Evolutionary conservation across 1,139 yeast species (phyloP), one percentile per base, ranked within the genome.

Genomic region (Taphrina communis): DNA sequence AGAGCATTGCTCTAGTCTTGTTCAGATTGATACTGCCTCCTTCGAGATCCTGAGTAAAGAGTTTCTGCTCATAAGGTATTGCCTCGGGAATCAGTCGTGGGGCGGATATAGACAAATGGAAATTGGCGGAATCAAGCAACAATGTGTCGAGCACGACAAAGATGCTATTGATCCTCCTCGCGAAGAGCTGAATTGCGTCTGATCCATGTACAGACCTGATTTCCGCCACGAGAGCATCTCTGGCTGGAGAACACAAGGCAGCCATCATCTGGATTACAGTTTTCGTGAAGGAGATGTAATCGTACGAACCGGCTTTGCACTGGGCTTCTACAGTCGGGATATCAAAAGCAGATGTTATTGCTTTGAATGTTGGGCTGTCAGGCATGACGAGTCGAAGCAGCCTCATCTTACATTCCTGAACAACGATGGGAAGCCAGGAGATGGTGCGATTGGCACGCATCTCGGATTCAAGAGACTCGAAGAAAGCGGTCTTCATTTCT

Each of bases 41-140:
- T 17, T 41, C 51, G 51, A 56, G 35, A 19, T 65, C 63, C 79
- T 84, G 62, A 9, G 52, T 36, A n/a, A 69, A 58, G 55, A 12
- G 56, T 12, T 35, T 50, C 41, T 36, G 63, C 69, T 69, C 71
- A 41, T 68, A 69, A 17, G 60, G 53, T 6, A 68, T 44, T 11
- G 70, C 71, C 44, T 68, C 53, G 4, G 69, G 68, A 1, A 61
- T 25, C 31, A 69, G 52, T 19, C 41, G 51, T 6, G 52, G 19
- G 5, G 61, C 44, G 2, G 70, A 53, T 11, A 55, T 41, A 4
- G 65, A 21, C 41, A 69, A 53, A 12, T 69, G 69, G 35, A 55
- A 68, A 62, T 69, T 67, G 36, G 69, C 68, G 38, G 50, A 55
- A 46, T 69, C 71, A 17, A 69, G 39, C 36, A 60, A 51, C 66